Conservation (phyloP, 1,284 basidiomycete species). For the Vanrija humicola region DNA sequence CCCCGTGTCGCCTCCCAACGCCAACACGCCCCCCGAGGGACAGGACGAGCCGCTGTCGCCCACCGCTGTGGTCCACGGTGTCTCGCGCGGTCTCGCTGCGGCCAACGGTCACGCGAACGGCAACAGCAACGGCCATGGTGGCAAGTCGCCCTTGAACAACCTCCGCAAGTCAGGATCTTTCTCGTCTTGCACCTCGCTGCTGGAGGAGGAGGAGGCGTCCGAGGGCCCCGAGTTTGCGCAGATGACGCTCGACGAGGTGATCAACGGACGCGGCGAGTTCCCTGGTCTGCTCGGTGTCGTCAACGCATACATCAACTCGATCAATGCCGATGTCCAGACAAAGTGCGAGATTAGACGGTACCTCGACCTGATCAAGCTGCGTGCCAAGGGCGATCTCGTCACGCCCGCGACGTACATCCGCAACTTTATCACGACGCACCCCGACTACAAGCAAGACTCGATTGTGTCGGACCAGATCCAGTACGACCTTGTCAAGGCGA, state of each 20-base stretch:
- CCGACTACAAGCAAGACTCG: constrained; percentile 85
- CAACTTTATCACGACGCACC: constrained; percentile 82
- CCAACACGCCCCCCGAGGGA: constrained; percentile 1
- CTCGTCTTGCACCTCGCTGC: constrained; percentile 14
- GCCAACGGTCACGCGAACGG: constrained; percentile 14
- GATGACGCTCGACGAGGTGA: constrained; percentile 88
- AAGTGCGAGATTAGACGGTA: constrained; percentile 69
- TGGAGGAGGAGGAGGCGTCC: constrained; percentile 25
- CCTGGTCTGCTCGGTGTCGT: constrained; percentile 84
- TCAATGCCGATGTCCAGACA: constrained; percentile 69
- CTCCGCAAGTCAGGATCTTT: constrained; percentile 5
- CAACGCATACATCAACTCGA: constrained; percentile 77
- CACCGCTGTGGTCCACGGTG: not conserved
- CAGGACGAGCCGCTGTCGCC: too few relatives aligned
- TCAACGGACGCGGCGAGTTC: constrained; percentile 78
- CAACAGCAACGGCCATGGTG: constrained; percentile 3
- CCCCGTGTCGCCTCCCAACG: constrained; percentile 34
- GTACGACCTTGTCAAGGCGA: constrained; percentile 82
- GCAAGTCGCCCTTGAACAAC: not conserved
- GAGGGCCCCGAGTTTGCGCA: constrained; percentile 72
- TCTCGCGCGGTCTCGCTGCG: not conserved
- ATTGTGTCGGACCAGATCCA: constrained; percentile 87
- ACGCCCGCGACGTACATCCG: constrained; percentile 94
- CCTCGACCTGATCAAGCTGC: constrained; percentile 68
- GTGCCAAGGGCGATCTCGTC: constrained; percentile 78